These are phyloP conservation scores for Podaxis sp. DNA, from an alignment of 768 basidiomycete species.

Conservation along the genomic window DNA sequence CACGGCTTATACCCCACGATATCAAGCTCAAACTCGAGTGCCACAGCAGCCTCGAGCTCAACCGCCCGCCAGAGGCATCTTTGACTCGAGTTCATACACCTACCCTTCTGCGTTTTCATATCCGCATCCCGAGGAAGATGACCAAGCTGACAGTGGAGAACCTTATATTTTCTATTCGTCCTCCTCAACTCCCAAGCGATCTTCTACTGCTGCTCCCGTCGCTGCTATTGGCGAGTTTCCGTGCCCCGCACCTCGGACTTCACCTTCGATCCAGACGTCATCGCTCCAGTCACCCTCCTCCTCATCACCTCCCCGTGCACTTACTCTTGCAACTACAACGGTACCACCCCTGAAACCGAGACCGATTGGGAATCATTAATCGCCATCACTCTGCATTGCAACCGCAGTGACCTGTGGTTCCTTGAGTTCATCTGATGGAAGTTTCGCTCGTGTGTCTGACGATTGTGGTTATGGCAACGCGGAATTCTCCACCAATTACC, in stretches of 20 bases:
- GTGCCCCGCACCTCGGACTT: neutral
- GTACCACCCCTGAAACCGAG: neutral
- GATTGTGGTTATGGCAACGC: neutral
- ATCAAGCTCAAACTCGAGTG: neutral
- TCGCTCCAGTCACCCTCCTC: slow-evolving; percentile 2
- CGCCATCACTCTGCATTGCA: neutral
- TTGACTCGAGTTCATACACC: slow-evolving; percentile 4
- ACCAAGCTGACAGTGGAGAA: neutral
- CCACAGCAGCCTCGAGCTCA: neutral
- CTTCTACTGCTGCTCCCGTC: neutral
- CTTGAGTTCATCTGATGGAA: neutral
- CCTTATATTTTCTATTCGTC: slow-evolving; percentile 10
- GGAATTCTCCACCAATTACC: neutral
- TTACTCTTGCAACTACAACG: neutral
- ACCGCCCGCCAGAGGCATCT: neutral
- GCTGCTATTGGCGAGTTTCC: slow-evolving; percentile 9
- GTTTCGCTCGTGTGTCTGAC: neutral
- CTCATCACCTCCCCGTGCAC: neutral
- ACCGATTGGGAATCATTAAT: slow-evolving; percentile 2
- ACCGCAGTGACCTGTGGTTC: neutral
- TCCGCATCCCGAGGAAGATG: neutral
- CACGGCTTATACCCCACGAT: neutral
- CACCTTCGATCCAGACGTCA: neutral
- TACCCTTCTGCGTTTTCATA: neutral
- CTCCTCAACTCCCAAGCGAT: neutral